Evolutionary conservation across 257 asterid genomes (phyloP).

Genomic region (Paulownia fortunei): DNA sequence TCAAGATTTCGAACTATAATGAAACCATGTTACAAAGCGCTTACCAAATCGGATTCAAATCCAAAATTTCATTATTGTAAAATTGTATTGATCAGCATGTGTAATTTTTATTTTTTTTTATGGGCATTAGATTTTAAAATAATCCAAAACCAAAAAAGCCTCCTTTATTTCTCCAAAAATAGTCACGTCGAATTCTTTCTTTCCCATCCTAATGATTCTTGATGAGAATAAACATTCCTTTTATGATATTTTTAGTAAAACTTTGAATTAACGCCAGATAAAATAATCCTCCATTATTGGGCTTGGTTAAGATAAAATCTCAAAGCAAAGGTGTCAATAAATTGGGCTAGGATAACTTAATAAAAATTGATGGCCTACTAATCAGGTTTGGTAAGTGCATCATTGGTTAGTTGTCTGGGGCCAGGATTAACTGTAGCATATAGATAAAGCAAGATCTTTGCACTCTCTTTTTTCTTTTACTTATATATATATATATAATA

Average conservation of each 20-base stretch:
- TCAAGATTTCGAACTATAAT: constrained; percentile 34
- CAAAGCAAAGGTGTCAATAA: background rate
- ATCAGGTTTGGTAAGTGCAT: constrained; percentile 33
- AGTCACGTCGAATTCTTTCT: no score
- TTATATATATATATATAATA: background rate
- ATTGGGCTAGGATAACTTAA: constrained; percentile 19
- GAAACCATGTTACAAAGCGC: constrained; percentile 29
- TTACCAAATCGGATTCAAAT: no score
- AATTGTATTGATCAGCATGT: background rate
- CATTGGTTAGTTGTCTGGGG: constrained; percentile 43
- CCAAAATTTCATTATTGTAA: background rate
- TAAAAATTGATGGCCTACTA: constrained; percentile 31
- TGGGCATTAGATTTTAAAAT: no score
- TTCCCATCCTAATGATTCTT: background rate
- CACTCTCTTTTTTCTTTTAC: background rate
- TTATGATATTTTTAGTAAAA: no score
- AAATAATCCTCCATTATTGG: constrained; percentile 18
- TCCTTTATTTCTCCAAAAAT: background rate
- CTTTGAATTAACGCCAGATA: background rate
- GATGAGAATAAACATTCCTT: background rate
- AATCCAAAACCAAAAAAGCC: background rate
- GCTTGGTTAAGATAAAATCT: background rate
- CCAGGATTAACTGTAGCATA: constrained; percentile 35
- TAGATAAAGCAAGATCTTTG: constrained; percentile 40
- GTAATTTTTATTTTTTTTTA: no score